Conservation (phyloP, 2,329 filamentous ascomycete species). For the Ophiostoma ulmi region DNA sequence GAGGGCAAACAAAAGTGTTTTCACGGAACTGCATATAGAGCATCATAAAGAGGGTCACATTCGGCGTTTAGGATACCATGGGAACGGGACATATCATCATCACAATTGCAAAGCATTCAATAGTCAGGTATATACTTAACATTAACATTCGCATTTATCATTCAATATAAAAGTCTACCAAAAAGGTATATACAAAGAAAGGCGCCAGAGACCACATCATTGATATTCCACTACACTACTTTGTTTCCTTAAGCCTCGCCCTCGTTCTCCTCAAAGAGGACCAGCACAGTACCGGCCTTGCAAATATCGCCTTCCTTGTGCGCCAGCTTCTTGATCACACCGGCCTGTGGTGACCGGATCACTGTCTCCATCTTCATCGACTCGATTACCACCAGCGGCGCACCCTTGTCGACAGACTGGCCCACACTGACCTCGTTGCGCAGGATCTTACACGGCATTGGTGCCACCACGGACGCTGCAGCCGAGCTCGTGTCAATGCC, state of each 20-base stretch:
- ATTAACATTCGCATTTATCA: neutral
- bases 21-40: neutral
- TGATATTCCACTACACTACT: neutral
- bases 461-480: slow-evolving; percentile 77
- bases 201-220: neutral
- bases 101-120: neutral
- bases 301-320: slow-evolving; percentile 75
- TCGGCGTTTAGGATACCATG: slow-evolving; percentile 20
- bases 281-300: slow-evolving; percentile 68
- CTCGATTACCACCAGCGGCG: slow-evolving; percentile 83
- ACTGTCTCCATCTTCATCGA: slow-evolving; percentile 91
- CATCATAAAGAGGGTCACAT: neutral
- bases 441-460: slow-evolving; percentile 96
- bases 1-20: neutral
- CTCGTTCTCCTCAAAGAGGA: slow-evolving; percentile 56
- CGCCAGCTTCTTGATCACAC: slow-evolving; percentile 65
- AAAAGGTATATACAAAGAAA: neutral
- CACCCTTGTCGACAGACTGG: slow-evolving; percentile 75
- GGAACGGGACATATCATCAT: neutral
- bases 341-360: slow-evolving; percentile 69
- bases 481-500: slow-evolving; percentile 64
- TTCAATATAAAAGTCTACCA: no score
- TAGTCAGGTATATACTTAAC: neutral
- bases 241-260: neutral
- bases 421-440: slow-evolving; percentile 83